Evolutionary conservation across 345 rosid genomes (phyloP), one percentile per base, ranked within the genome.

Genomic region (Isatis tinctoria): DNA sequence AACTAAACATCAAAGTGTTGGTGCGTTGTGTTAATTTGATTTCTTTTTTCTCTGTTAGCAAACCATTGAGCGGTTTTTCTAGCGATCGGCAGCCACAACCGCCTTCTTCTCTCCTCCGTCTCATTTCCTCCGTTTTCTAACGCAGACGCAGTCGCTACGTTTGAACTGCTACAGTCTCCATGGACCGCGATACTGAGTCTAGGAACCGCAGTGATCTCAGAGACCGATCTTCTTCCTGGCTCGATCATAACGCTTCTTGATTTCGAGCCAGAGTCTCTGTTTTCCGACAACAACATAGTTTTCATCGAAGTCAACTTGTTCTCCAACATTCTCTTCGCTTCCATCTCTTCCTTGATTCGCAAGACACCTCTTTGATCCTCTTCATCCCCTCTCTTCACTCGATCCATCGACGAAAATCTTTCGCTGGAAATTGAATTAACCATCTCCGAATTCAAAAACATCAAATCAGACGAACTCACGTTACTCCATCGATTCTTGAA

Each of bases 401-500:
- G 11, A 39, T 73, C 72, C 32, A 60, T 26, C 12, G 68, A 51
- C 17, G 84, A 74, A 69, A 94, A 86, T 61, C 93, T 80, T 58
- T 79, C 78, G 78, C 88, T 81, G 3, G 97, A 84, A 43, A 75
- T 35, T 7, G 80, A 79, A 11, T 77, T 80, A 14, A 91, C 84
- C 93, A 94, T 79, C 69, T 94, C 96, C 0, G 90, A 85, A 12
- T 86, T 88, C 83, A 94, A 58, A 76, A 80, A 82, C 90, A 91
- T 84, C 43, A 91, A 60, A 69, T 91, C 97, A 3, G 98, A 91
- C 3, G 92, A 86, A 68, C 88, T 91, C 58, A 89, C 95, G 57
- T 76, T 86, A 80, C 98, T 94, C 98, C 98, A 94, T 20, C 98
- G 70, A 43, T 83, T 85, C 84, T 91, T 84, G 69, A 90, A 75